Base-by-base conservation (phyloP, 176 grass and related monocot species). In the Paspalum vaginatum region DNA sequence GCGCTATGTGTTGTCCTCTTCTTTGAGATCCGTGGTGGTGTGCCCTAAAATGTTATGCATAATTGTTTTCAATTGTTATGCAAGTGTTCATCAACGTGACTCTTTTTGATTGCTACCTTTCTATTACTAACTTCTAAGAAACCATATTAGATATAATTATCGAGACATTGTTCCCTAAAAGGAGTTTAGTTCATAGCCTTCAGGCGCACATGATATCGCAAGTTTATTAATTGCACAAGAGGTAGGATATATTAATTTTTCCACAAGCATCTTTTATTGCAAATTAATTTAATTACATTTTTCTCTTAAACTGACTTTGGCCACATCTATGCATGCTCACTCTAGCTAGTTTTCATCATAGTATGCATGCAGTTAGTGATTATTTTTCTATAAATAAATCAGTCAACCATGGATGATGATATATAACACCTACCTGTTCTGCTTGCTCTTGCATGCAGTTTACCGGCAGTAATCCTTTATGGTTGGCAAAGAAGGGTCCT, bases 381-480 rank as follows among this genome's bases (percentile, higher is more conserved):
- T n/a, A n/a, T n/a, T 61, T 32, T 7, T 32, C 15, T 2, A 27
- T 61, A 61, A 61, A 15, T 51, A 13, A 7, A 15, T 26, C 2
- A 14, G 25, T 25, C 11, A 27, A 11, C 22, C 58, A 27, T 27
- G 58, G 22, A 62, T 38, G 7, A 62, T 26, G 38, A n/a, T n/a
- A n/a, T n/a, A n/a, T n/a, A n/a, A n/a, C n/a, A n/a, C n/a, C n/a
- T n/a, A n/a, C n/a, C 14, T 62, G 0, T 62, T 62, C 6, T 62
- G 26, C 38, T 8, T 62, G 6, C 6, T 6, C 14, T 54, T 68
- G 77, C 49, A 68, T n/a, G n/a, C n/a, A n/a, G 63, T 79, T 79
- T 56, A 0, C n/a, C 21, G 1, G 2, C 14, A 20, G 0, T 9
- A 16, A 0, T 1, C 2, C 4, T 17, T 44, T 0, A 6, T 56